phyloP scores from a whole-genome alignment of 1,284 basidiomycete species.

The Malassezia arunalokei region DNA sequence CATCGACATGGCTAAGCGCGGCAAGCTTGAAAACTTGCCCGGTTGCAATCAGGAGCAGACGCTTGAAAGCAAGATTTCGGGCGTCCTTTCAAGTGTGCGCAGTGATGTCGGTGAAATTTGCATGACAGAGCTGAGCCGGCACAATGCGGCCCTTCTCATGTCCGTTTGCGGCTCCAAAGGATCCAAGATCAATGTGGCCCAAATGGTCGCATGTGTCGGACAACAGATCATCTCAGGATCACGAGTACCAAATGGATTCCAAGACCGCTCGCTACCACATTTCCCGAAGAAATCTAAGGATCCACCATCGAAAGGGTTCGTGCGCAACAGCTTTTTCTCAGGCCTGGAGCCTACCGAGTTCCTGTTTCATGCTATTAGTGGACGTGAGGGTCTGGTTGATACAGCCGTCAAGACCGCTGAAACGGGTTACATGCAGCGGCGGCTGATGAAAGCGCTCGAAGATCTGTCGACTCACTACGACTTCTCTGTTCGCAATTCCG shows the following conservation, averaged over 20 bases:
- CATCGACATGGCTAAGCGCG: constrained; percentile 79
- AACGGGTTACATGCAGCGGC: constrained; percentile 97
- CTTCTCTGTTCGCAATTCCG: constrained; percentile 86
- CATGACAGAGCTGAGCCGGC: constrained; percentile 88
- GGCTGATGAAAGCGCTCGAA: constrained; percentile 96
- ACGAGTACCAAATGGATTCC: constrained; percentile 97
- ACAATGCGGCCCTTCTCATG: constrained; percentile 97
- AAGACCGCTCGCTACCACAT: constrained; percentile 94
- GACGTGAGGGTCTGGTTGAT: constrained; percentile 94
- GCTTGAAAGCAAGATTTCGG: constrained; percentile 86
- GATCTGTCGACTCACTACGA: constrained; percentile 96
- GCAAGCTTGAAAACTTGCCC: constrained; percentile 84
- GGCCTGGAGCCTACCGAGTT: constrained; percentile 94
- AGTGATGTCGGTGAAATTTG: constrained; percentile 93
- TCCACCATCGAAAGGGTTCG: constrained; percentile 95
- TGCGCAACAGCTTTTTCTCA: constrained; percentile 85
- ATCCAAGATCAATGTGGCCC: constrained; percentile 97
- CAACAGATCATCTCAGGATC: constrained; percentile 97
- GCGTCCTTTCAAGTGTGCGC: constrained; percentile 83
- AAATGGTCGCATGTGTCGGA: constrained; percentile 99
- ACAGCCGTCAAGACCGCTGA: constrained; percentile 99
- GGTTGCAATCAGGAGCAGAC: constrained; percentile 96
- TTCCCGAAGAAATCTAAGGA: constrained; percentile 96
- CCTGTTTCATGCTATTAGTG: constrained; percentile 96
- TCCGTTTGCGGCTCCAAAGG: constrained; percentile 97